Evolutionary conservation across 2,329 filamentous ascomycete genomes (phyloP).

Genomic region (Botryosphaeria dothidea): DNA sequence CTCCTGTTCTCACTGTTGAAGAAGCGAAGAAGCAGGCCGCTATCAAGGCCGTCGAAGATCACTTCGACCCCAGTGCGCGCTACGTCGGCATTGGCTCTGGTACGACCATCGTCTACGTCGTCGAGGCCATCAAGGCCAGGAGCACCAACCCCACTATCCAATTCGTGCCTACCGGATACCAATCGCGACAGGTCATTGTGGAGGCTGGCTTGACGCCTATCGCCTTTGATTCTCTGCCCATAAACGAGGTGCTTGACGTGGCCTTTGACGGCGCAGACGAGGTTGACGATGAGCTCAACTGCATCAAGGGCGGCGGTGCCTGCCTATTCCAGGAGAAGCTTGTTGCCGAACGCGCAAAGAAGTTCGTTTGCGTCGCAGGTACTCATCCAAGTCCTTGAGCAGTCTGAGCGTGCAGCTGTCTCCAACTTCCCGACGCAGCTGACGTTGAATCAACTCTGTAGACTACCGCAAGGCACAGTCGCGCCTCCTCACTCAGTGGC

Average conservation of each 20-base stretch:
- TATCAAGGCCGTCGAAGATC: constrained; percentile 69
- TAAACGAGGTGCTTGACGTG: constrained; percentile 71
- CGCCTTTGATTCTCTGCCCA: constrained; percentile 73
- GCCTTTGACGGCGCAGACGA: constrained; percentile 97
- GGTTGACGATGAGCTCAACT: constrained; percentile 90
- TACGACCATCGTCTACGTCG: constrained; percentile 80
- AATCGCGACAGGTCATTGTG: constrained; percentile 84
- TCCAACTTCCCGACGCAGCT: neutral
- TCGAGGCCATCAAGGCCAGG: constrained; percentile 67
- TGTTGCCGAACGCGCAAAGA: constrained; percentile 78
- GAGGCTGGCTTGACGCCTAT: constrained; percentile 74
- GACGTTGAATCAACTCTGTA: constrained; percentile 29
- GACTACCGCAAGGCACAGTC: constrained; percentile 89
- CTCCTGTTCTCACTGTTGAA: constrained; percentile 53
- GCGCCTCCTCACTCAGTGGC: constrained; percentile 75
- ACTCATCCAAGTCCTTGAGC: constrained; percentile 29
- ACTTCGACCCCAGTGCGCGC: constrained; percentile 63
- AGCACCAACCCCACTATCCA: constrained; percentile 59
- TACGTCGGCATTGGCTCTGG: constrained; percentile 80
- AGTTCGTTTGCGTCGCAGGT: constrained; percentile 87
- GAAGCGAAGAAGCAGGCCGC: constrained; percentile 75
- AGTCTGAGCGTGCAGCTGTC: neutral
- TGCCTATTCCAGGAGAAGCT: constrained; percentile 98
- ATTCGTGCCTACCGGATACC: constrained; percentile 91
- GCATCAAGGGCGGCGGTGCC: constrained; percentile 97